Evolutionary conservation across 176 grass and related monocot species (phyloP).

Genomic region (Oryza australiensis): DNA sequence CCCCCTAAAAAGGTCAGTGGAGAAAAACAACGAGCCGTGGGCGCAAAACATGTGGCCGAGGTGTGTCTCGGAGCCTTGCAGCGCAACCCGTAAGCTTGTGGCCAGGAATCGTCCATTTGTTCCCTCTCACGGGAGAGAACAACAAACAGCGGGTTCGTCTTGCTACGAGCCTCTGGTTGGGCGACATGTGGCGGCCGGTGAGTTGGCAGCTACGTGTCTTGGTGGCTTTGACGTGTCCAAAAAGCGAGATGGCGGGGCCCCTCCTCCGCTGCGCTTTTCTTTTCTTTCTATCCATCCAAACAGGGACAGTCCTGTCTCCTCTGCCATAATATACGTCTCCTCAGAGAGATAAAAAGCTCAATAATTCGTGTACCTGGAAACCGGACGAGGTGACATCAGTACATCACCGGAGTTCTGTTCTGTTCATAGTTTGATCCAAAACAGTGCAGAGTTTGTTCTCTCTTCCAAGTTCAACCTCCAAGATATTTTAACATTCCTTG

Average conservation of each 20-base stretch:
- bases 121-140: background rate
- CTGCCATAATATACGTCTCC: background rate
- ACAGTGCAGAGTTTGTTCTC: background rate
- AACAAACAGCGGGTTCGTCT: background rate
- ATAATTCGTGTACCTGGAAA: no score
- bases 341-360: background rate
- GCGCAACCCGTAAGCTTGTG: background rate
- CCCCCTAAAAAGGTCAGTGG: background rate
- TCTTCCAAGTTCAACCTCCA: background rate
- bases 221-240: constrained; percentile 24
- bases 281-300: background rate
- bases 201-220: background rate
- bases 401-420: background rate
- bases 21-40: background rate
- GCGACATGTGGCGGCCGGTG: background rate
- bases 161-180: background rate
- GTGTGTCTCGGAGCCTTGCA: no score
- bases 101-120: background rate
- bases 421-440: background rate
- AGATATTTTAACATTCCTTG: background rate
- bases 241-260: background rate
- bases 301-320: background rate
- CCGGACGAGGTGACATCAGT: background rate
- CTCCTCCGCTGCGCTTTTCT: constrained; percentile 14
- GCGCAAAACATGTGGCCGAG: constrained; percentile 19